Conservation (phyloP, 257 asterid genomes). For the Capsicum rhomboideum region DNA sequence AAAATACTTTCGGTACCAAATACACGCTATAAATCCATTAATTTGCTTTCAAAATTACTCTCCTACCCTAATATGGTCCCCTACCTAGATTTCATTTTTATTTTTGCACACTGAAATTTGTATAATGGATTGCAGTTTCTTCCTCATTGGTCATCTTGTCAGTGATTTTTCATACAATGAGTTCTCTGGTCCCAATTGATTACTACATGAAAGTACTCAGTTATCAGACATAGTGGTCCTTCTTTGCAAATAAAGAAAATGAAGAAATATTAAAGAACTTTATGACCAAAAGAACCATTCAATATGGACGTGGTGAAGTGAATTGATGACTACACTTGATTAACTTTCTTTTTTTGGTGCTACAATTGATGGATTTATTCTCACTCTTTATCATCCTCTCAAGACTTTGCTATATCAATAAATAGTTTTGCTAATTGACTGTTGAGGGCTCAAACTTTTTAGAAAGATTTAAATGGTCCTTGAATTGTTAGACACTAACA, state of each 20-base stretch:
- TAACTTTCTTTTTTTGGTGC: background rate
- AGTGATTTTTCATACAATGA: background rate
- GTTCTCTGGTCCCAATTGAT: background rate
- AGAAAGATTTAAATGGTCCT: background rate
- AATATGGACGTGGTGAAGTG: background rate
- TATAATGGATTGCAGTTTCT: background rate
- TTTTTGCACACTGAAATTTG: background rate
- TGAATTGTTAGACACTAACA: background rate
- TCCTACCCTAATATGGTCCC: background rate
- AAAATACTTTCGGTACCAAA: background rate
- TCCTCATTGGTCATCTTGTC: background rate
- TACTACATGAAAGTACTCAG: background rate
- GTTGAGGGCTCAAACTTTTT: too few species aligned
- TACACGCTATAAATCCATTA: background rate
- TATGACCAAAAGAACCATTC: background rate
- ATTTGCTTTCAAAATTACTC: background rate
- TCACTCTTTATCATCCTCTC: background rate
- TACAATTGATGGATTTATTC: background rate
- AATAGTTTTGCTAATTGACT: too few species aligned
- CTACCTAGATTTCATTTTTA: background rate
- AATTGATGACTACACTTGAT: background rate
- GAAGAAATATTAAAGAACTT: background rate
- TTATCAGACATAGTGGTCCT: background rate
- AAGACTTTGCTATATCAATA: too few species aligned
- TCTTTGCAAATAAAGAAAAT: background rate